Evolutionary conservation across 1,139 yeast genomes (phyloP).

Genomic region (Kodamaea ohmeri): DNA sequence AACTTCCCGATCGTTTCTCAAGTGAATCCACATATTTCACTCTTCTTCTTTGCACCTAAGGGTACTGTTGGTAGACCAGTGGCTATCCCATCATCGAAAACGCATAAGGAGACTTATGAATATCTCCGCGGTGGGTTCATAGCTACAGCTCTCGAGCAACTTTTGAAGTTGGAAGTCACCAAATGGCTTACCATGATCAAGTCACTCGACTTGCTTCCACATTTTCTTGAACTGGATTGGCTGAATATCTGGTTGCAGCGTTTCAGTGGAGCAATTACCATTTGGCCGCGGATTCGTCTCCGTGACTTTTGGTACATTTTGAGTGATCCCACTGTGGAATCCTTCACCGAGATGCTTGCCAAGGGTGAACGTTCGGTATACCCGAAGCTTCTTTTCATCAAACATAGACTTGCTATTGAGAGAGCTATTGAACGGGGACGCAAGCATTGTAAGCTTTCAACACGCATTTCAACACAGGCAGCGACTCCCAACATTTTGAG

Average conservation of each 20-base stretch:
- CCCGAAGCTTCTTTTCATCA: conserved; percentile 64
- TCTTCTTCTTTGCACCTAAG: conserved; percentile 75
- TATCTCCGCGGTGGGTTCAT: conserved; percentile 73
- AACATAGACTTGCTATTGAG: conserved; percentile 62
- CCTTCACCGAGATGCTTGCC: conserved; percentile 52
- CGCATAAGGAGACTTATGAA: conserved; percentile 36
- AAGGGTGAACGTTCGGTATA: conserved; percentile 67
- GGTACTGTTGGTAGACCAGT: conserved; percentile 84
- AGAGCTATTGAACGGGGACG: conserved; percentile 58
- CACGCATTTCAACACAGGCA: conserved; percentile 10
- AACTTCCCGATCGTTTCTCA: conserved; percentile 77
- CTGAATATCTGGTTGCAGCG: conserved; percentile 71
- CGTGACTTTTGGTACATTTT: conserved; percentile 63
- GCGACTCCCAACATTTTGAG: conserved; percentile 7
- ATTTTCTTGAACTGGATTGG: conserved; percentile 75
- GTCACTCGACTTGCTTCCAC: conserved; percentile 65
- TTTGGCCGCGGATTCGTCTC: conserved; percentile 67
- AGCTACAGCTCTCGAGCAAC: conserved; percentile 68
- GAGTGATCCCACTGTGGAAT: conserved; percentile 63
- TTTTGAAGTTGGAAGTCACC: conserved; percentile 66
- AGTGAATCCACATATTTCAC: conserved; percentile 77
- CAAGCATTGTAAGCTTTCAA: conserved; percentile 21
- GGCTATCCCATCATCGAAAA: conserved; percentile 50
- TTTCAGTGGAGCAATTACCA: conserved; percentile 72
- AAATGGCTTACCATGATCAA: conserved; percentile 73